A percentile compares a stretch with the other conserved stretches of the same genome.
Conservation (phyloP, 1,284 basidiomycete genomes). For the Mycocalia duriaeana region DNA sequence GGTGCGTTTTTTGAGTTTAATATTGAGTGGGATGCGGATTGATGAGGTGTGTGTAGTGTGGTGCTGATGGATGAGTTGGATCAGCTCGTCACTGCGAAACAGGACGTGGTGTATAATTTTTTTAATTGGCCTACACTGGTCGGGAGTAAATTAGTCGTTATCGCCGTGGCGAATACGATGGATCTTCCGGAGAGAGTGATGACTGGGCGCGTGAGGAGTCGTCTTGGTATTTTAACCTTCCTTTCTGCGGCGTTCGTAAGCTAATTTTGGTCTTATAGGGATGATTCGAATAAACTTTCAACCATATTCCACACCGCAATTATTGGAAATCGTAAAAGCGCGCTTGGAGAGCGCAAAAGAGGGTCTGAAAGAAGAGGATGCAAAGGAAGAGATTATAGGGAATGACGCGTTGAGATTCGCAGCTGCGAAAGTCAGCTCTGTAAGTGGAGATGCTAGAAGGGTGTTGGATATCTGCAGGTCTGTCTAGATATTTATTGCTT, state of each 20-base stretch:
- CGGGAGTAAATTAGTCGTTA: constrained; percentile 84
- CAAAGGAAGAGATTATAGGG: constrained; percentile 50
- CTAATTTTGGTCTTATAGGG: constrained; percentile 42
- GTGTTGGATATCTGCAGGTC: constrained; percentile 91
- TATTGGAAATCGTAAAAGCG: constrained; percentile 84
- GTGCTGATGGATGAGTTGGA: constrained; percentile 98
- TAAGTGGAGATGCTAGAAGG: constrained; percentile 92
- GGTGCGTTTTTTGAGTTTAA: constrained; percentile 37
- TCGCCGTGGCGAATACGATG: constrained; percentile 98
- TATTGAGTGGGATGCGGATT: neutral
- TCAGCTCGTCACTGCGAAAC: constrained; percentile 91
- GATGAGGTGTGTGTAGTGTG: constrained; percentile 48
- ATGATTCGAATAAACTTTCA: constrained; percentile 94
- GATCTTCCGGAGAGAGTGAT: constrained; percentile 94
- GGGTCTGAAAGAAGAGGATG: constrained; percentile 33
- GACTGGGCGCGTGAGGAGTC: constrained; percentile 87
- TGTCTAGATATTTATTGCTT: constrained; percentile 5
- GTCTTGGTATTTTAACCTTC: constrained; percentile 61
- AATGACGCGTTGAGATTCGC: constrained; percentile 86
- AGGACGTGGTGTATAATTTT: constrained; percentile 98
- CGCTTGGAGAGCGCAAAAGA: constrained; percentile 63
- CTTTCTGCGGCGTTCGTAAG: neutral
- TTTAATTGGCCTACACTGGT: constrained; percentile 98
- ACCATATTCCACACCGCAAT: constrained; percentile 80
- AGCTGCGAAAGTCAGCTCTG: constrained; percentile 86